Evolutionary conservation across 805 yeast genomes (phyloP).

Genomic region (Candida parachauliodes): DNA sequence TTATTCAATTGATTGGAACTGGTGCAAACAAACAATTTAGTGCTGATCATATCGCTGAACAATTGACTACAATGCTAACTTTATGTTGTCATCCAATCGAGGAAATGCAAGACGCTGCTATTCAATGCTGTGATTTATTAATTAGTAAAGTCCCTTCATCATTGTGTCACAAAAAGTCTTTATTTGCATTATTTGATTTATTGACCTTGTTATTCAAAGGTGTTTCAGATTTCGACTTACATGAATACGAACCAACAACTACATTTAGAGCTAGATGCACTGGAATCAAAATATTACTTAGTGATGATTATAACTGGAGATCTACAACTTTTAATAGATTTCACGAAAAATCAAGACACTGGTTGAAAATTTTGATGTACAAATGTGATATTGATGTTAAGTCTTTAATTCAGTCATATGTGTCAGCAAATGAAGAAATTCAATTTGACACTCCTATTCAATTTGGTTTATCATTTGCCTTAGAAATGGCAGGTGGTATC

Average conservation of each 20-base stretch:
- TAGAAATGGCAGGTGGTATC: conserved; percentile 78
- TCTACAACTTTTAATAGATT: conserved; percentile 59
- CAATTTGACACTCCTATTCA: conserved; percentile 39
- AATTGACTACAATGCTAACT: conserved; percentile 63
- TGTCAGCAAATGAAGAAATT: conserved; percentile 43
- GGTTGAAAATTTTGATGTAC: conserved; percentile 61
- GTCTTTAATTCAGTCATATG: conserved; percentile 73
- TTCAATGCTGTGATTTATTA: conserved; percentile 68
- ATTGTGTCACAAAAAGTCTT: conserved; percentile 67
- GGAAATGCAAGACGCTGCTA: conserved; percentile 74
- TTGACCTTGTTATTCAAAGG: conserved; percentile 74
- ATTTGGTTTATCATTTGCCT: conserved; percentile 85
- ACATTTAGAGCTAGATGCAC: conserved; percentile 47
- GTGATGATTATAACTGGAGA: conserved; percentile 79
- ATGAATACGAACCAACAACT: conserved; percentile 82
- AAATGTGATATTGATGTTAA: conserved; percentile 72
- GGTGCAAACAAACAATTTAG: conserved; percentile 56
- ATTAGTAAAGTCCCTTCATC: conserved; percentile 69
- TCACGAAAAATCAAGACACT: conserved; percentile 53
- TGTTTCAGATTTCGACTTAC: conserved; percentile 76
- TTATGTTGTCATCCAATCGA: conserved; percentile 75
- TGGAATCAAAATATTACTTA: conserved; percentile 52
- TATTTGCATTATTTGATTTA: conserved; percentile 78
- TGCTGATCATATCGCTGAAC: conserved; percentile 55
- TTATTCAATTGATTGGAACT: conserved; percentile 45